These are phyloP conservation scores for Neurospora tetrasperma DNA, from an alignment of 495 filamentous ascomycete species.

Conservation along the genomic window DNA sequence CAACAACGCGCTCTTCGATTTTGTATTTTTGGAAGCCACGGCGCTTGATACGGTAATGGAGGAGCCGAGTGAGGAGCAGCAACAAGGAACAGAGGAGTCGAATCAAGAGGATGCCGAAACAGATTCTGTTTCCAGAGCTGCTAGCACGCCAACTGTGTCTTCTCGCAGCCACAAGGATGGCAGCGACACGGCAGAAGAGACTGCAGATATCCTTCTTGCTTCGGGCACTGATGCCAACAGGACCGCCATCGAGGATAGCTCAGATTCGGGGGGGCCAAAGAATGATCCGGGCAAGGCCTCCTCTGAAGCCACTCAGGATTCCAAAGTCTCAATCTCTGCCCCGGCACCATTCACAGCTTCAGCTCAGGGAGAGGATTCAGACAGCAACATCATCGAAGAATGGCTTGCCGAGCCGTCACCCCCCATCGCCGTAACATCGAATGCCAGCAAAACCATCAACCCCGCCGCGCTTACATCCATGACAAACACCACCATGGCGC, in stretches of 20 bases:
- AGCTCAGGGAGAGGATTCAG: conserved; percentile 10
- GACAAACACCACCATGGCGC: not conserved
- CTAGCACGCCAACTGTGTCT: not conserved
- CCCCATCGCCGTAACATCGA: not conserved
- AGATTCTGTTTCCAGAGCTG: not conserved
- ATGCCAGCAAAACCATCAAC: not conserved
- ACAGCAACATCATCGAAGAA: conserved; percentile 22
- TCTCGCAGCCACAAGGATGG: not conserved
- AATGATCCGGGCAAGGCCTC: not conserved
- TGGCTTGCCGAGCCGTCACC: conserved; percentile 21
- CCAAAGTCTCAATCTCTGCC: not conserved
- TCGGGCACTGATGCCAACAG: not conserved
- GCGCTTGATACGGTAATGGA: not conserved
- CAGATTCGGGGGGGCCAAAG: not conserved
- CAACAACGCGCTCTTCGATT: conserved; percentile 1
- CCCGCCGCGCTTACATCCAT: not conserved
- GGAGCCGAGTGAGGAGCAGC: not conserved
- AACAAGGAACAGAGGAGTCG: not conserved
- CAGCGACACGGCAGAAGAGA: not conserved
- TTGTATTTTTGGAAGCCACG: conserved; percentile 6
- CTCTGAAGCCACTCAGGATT: not conserved
- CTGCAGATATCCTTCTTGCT: not conserved
- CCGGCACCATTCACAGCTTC: not conserved
- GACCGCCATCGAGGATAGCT: not conserved
- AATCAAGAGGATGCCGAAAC: not conserved